These are phyloP conservation scores for Picea abies DNA, from an alignment of 83 land plant species.

Conservation along the genomic window DNA sequence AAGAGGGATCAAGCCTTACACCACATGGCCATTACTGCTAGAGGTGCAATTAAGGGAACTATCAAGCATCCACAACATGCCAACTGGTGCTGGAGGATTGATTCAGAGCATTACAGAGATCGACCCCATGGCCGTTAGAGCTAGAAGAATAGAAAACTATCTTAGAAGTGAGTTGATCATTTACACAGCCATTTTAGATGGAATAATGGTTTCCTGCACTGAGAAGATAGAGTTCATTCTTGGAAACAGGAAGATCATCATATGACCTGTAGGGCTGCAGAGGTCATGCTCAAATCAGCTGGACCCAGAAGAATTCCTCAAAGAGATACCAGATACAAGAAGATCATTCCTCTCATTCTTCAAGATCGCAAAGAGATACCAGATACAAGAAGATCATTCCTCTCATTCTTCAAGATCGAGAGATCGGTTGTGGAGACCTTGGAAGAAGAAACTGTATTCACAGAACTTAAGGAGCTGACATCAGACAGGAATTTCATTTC, in stretches of 20 bases:
- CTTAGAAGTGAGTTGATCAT: background rate
- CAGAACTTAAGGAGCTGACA: background rate
- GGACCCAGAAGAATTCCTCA: background rate
- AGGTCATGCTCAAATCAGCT: background rate
- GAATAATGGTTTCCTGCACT: background rate
- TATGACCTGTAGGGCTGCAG: background rate
- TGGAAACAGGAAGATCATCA: background rate
- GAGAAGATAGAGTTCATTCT: background rate
- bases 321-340: background rate
- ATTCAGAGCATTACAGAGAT: background rate
- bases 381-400: background rate
- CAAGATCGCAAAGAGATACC: background rate
- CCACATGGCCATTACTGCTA: background rate
- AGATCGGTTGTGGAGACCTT: background rate
- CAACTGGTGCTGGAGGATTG: background rate
- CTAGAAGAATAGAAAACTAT: background rate
- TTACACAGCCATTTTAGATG: background rate
- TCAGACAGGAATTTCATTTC: no score
- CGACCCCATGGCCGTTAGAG: background rate
- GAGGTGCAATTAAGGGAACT: background rate
- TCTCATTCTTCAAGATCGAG: background rate
- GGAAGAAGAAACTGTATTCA: background rate
- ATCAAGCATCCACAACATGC: background rate
- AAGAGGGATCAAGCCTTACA: background rate
- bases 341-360: background rate